Conservation (phyloP, 257 asterid species). For the Rubia yunnanensis region DNA sequence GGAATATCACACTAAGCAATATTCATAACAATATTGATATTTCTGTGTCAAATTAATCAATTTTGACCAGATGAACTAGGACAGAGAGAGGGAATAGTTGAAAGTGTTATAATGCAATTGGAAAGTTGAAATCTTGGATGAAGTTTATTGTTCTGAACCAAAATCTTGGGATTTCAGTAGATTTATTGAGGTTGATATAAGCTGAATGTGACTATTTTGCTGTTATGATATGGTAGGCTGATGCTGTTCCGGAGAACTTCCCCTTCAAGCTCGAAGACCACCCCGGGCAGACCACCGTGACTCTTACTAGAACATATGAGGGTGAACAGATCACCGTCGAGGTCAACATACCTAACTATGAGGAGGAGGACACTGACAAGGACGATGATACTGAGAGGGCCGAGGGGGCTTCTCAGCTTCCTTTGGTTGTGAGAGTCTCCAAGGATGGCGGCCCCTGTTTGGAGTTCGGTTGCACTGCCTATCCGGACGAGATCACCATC, state of each 20-base stretch:
- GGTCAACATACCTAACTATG: slow-evolving; percentile 71
- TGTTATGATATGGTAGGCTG: slow-evolving; percentile 26
- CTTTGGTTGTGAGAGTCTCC: slow-evolving; percentile 62
- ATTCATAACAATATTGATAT: not conserved
- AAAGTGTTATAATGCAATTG: too few relatives aligned
- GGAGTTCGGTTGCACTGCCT: slow-evolving; percentile 71
- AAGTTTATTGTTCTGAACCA: not conserved
- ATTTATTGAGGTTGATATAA: not conserved
- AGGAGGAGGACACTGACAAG: slow-evolving; percentile 18
- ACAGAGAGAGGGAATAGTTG: not conserved
- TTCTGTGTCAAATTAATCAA: not conserved
- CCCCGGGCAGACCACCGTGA: slow-evolving; percentile 56
- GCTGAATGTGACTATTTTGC: not conserved
- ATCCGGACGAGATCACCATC: slow-evolving; percentile 55
- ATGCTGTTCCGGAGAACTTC: slow-evolving; percentile 44
- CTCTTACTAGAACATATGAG: slow-evolving; percentile 48
- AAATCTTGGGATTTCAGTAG: not conserved
- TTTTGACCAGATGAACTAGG: not conserved
- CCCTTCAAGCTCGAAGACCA: slow-evolving; percentile 68
- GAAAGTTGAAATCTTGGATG: not conserved
- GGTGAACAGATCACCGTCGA: slow-evolving; percentile 62
- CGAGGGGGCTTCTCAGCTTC: slow-evolving; percentile 33
- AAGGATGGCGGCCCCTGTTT: slow-evolving; percentile 46
- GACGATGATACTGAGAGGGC: slow-evolving; percentile 29
- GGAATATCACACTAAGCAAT: not conserved